These are phyloP conservation scores for Fusarium sp. DNA, from an alignment of 2,329 filamentous ascomycete genomes.

Conservation along the genomic window DNA sequence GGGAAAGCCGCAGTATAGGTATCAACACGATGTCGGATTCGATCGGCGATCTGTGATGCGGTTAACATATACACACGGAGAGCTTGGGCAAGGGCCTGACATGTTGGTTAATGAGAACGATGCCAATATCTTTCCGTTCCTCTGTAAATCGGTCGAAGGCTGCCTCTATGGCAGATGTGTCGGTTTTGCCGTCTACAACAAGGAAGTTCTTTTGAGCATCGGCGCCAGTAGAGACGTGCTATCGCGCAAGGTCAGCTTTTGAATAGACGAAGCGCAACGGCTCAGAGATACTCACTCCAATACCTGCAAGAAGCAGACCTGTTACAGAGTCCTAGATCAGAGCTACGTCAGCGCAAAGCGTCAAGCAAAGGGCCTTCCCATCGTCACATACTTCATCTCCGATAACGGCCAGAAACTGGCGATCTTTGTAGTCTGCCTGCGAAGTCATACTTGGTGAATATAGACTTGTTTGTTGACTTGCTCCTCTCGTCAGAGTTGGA, in stretches of 20 bases:
- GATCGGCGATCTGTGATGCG: conserved; percentile 81
- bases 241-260: conserved; percentile 8
- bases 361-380: conserved; percentile 14
- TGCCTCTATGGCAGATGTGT: conserved; percentile 86
- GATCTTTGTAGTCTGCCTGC: conserved; percentile 78
- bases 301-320: conserved; percentile 91
- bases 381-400: conserved; percentile 82
- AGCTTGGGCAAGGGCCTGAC: conserved; percentile 63
- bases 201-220: conserved; percentile 98
- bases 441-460: conserved; percentile 59
- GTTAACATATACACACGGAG: conserved; percentile 37
- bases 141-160: conserved; percentile 91
- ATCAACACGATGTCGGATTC: conserved; percentile 91
- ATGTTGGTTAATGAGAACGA: conserved; percentile 97
- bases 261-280: conserved; percentile 2
- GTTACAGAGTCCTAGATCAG: conserved; percentile 87
- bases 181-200: conserved; percentile 94
- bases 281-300: conserved; percentile 74
- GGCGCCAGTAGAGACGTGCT: conserved; percentile 92
- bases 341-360: conserved; percentile 47
- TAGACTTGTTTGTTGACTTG: conserved; percentile 18
- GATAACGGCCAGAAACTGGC: conserved; percentile 97
- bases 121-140: conserved; percentile 95
- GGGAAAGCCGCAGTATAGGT: conserved; percentile 95
- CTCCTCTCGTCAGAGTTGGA: conserved; percentile 35